Base-by-base conservation (phyloP, 1,139 yeast species). In the Arxiozyma bovina region DNA sequence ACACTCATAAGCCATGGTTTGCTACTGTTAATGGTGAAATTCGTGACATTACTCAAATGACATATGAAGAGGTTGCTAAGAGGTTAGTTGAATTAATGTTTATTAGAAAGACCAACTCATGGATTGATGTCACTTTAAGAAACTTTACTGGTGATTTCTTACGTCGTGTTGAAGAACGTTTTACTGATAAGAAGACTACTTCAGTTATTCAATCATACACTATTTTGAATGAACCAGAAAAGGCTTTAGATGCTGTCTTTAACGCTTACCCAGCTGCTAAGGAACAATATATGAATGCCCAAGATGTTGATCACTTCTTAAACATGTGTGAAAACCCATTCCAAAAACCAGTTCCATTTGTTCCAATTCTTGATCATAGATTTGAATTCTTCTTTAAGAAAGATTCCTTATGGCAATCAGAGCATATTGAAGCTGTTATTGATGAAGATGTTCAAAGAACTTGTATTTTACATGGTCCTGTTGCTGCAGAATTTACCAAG, bases 351-450 rank as follows among this genome's bases (percentile, higher is more conserved):
- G 97, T 90, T 70, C 99, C 99, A 60, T 93, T 93, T 68, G 91
- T 93, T 63, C 99, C 99, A 51, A 87, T 89, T 34, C 79, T 93
- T 72, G 96, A 94, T 69, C 96, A 88, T 63, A 86, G 89, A 75
- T 90, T 93, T 67, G 97, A 93, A 73, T 85, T 85, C 70, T 93
- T 87, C 81, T 94, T 93, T 81, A 93, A 93, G 83, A 93, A 93
- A 77, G 99, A 93, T 74, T 91, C 98, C 51, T 80, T 93, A 70
- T 93, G 99, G 99, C 99, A 93, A 79, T 87, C 96, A 42, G 99
- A 93, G 77, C 94, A 89, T 70, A 80, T 93, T 68, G 98, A 91
- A 71, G 88, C 97, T 59, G 98, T 93, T 68, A 93, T 88, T 61
- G 99, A 80, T 64, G 91, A 86, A 69, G 99, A 93, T 72, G 98